phyloP scores from a whole-genome alignment of 805 yeast species.

The Metschnikowia arizonensis region DNA sequence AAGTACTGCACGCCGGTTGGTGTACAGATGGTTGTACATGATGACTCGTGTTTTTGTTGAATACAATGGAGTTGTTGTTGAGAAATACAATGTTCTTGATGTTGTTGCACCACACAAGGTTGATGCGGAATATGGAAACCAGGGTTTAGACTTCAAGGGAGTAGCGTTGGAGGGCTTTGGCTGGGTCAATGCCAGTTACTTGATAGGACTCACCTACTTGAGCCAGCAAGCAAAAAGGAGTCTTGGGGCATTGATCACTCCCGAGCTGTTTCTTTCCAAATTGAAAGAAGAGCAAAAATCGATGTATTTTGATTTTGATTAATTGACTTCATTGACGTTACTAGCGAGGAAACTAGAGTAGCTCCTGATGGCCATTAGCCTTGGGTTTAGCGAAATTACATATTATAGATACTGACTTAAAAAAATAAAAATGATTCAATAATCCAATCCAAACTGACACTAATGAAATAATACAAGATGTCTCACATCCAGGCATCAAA shows the following conservation, averaged over 20 bases:
- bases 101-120: slow-evolving; percentile 85
- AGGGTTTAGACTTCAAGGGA: slow-evolving; percentile 88
- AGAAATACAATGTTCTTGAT: slow-evolving; percentile 85
- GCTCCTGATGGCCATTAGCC: too few species aligned
- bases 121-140: slow-evolving; percentile 95
- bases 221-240: slow-evolving; percentile 68
- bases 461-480: too few species aligned
- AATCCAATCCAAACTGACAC: too few species aligned
- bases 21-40: slow-evolving; percentile 84
- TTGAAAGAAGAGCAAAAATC: slow-evolving; percentile 21
- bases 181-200: slow-evolving; percentile 91
- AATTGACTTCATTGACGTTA: neutral
- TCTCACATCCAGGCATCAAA: too few species aligned
- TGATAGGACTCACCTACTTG: slow-evolving; percentile 65
- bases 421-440: too few species aligned
- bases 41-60: slow-evolving; percentile 89
- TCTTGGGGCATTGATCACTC: slow-evolving; percentile 74
- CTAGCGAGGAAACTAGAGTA: too few species aligned
- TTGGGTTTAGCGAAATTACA: too few species aligned
- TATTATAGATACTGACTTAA: too few species aligned
- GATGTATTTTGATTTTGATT: slow-evolving; percentile 1
- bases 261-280: slow-evolving; percentile 53
- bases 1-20: slow-evolving; percentile 63
- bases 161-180: slow-evolving; percentile 97
- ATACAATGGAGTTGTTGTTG: slow-evolving; percentile 91